Conservation (phyloP, 2,329 filamentous ascomycete species). For the Calonectria fujianensis region DNA sequence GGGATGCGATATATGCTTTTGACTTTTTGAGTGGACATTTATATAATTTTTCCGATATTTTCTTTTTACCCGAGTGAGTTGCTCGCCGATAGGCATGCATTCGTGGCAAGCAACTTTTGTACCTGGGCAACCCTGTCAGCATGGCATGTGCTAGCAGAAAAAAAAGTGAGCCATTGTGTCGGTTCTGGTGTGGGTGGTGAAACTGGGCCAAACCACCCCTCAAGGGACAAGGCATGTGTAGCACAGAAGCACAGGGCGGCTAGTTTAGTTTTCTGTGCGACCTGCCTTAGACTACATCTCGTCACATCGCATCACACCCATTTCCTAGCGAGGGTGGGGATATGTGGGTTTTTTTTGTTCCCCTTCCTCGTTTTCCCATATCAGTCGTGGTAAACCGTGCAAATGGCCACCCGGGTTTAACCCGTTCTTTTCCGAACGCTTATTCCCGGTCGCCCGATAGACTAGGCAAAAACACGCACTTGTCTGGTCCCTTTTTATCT, state of each 20-base stretch:
- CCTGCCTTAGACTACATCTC: conserved; percentile 37
- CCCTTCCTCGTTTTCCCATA: neutral
- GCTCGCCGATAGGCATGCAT: neutral
- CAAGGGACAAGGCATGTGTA: conserved; percentile 29
- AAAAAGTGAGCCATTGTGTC: conserved; percentile 19
- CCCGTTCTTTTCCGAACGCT: neutral
- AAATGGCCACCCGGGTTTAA: conserved; percentile 1
- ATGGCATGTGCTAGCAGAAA: conserved; percentile 1
- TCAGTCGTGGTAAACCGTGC: conserved; percentile 6
- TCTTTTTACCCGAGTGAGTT: neutral
- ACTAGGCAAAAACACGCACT: neutral
- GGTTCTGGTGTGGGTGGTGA: conserved; percentile 41
- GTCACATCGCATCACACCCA: conserved; percentile 41
- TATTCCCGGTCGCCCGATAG: conserved; percentile 18
- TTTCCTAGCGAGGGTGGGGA: conserved; percentile 31
- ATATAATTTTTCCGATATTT: too few species aligned
- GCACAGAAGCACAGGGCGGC: conserved; percentile 33
- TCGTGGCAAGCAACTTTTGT: neutral
- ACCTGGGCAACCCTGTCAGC: neutral
- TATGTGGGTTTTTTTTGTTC: conserved; percentile 19
- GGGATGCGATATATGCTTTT: neutral
- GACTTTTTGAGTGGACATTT: neutral
- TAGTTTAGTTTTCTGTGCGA: conserved; percentile 37
- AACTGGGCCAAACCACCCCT: conserved; percentile 12
- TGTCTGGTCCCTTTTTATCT: neutral